Evolutionary conservation across 2,329 filamentous ascomycete species (phyloP), one percentile per base, ranked within the genome.

Genomic region (Colletotrichum liaoningense): DNA sequence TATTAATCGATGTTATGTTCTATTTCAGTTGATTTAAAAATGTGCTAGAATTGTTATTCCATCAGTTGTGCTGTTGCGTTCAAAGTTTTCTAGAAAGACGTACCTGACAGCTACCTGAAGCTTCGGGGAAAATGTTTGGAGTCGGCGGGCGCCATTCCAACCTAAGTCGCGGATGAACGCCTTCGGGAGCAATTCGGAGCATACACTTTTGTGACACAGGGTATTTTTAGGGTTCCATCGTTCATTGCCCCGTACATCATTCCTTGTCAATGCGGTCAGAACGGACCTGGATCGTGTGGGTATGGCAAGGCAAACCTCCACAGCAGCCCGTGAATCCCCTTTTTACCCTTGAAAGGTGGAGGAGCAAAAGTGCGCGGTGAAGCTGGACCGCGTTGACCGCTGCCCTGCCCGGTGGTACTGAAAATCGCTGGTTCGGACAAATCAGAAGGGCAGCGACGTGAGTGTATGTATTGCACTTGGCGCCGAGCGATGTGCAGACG

Each of bases 201-300:
- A 56, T 66, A 26, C 63, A 38, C 49, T 14, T 52, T 30, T 42
- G 71, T 63, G 67, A 38, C 42, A 66, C 62, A 52, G 28, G 46
- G 70, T 71, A 71, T 71, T 71, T 73, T 66, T 73, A 71, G 71
- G 62, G 60, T 65, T 33, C 60, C 56, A 70, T 70, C 69, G 64
- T 70, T 38, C 35, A 73, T 46, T 35, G 49, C 55, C 24, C 16
- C 49, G 22, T 26, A 55, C 56, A 26, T 62, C 35, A 19, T 56
- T 9, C 71, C 62, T 57, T 63, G 60, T 63, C 28, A 19, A 67
- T 42, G 58, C 56, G 56, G 56, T 49, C 26, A 60, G 57, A 38
- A 49, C 60, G 28, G 56, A 67, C 42, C 70, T 64, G 70, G 59
- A 52, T 60, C 49, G 56, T 64, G 56, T 66, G 55, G 71, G 67